Conservation (phyloP, 2,329 filamentous ascomycete species). For the Blumeriella jaapii region DNA sequence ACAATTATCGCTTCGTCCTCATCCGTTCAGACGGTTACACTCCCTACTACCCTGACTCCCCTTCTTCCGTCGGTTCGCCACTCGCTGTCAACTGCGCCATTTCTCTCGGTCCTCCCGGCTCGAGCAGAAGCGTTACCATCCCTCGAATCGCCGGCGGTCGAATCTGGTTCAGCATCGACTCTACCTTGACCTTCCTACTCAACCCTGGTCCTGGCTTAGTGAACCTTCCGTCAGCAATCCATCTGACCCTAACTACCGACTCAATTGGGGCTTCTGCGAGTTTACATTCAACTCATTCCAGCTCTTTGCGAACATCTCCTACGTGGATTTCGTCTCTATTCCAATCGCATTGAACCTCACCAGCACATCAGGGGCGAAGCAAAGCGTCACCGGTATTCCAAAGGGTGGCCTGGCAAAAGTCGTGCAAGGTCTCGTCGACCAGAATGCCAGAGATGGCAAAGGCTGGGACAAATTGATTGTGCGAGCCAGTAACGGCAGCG, state of each 20-base stretch:
- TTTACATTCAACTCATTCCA: slow-evolving; percentile 52
- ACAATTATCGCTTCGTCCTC: slow-evolving; percentile 47
- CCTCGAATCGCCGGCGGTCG: slow-evolving; percentile 60
- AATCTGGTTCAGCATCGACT: slow-evolving; percentile 57
- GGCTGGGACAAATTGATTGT: slow-evolving; percentile 48
- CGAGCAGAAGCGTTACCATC: slow-evolving; percentile 48
- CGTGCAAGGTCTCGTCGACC: slow-evolving; percentile 40
- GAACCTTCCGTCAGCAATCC: slow-evolving; percentile 60
- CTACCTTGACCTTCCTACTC: slow-evolving; percentile 55
- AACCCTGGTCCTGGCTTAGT: slow-evolving; percentile 61
- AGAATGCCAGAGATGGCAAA: slow-evolving; percentile 42
- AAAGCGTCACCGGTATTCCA: slow-evolving; percentile 45
- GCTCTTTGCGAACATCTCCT: slow-evolving; percentile 58
- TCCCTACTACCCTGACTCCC: slow-evolving; percentile 51
- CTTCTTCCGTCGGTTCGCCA: slow-evolving; percentile 36
- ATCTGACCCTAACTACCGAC: slow-evolving; percentile 48
- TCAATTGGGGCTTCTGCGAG: slow-evolving; percentile 57
- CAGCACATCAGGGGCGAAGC: slow-evolving; percentile 31
- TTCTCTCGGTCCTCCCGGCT: slow-evolving; percentile 44
- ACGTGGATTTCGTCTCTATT: slow-evolving; percentile 63
- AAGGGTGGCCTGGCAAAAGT: slow-evolving; percentile 42
- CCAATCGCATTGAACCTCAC: slow-evolving; percentile 46
- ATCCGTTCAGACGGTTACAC: slow-evolving; percentile 54
- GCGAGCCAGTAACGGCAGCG: slow-evolving; percentile 17
- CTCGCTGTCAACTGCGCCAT: slow-evolving; percentile 51